A percentile compares a stretch with the other conserved stretches of the same genome.
phyloP scores from a whole-genome alignment of 2,329 filamentous ascomycete species.

The Cladosporium sp. region DNA sequence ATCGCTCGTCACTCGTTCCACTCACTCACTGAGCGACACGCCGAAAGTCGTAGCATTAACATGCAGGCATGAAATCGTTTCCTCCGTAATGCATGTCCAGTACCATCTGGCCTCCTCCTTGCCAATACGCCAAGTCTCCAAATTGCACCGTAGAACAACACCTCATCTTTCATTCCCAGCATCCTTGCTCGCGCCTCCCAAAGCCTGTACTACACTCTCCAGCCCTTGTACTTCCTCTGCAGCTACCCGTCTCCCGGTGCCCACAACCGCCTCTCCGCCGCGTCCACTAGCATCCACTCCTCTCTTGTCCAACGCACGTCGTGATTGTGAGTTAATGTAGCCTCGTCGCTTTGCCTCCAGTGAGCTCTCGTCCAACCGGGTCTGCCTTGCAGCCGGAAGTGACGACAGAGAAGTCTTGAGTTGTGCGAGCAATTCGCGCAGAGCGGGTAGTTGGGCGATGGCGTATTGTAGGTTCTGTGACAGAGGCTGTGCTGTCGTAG shows the following conservation, averaged over 20 bases:
- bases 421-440: constrained; percentile 68
- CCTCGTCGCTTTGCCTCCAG: constrained; percentile 69
- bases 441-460: constrained; percentile 76
- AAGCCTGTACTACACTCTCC: constrained; percentile 38
- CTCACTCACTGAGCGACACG: neutral
- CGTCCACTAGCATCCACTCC: constrained; percentile 56
- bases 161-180: constrained; percentile 18
- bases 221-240: constrained; percentile 40
- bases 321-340: constrained; percentile 81
- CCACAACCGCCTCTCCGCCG: neutral
- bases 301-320: constrained; percentile 72
- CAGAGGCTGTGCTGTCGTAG: constrained; percentile 53
- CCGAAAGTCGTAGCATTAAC: neutral
- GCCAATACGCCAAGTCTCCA: neutral
- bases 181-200: constrained; percentile 27
- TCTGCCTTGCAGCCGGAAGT: constrained; percentile 32
- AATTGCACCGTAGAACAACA: neutral
- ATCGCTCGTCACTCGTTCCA: neutral
- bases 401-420: constrained; percentile 42
- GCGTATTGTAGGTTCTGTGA: constrained; percentile 75
- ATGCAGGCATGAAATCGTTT: neutral
- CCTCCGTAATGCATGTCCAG: neutral
- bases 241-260: constrained; percentile 6
- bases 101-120: neutral
- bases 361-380: constrained; percentile 40